Percentiles rank a stretch among this genome's conserved stretches.
Evolutionary conservation across 345 rosid genomes (phyloP).

Genomic region (Ceriops decandra): DNA sequence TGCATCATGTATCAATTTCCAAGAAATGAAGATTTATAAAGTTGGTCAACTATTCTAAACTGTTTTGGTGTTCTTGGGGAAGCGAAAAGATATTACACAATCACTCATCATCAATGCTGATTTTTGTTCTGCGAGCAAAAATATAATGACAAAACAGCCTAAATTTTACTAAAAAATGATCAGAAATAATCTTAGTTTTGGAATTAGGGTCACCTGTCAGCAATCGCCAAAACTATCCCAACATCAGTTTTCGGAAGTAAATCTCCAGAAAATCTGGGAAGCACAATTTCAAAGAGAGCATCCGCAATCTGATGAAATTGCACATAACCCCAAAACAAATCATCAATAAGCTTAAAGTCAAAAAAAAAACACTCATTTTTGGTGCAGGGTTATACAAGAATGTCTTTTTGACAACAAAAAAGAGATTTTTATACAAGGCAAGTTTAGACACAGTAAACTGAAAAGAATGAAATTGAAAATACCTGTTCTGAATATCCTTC

Average conservation of each 20-base stretch:
- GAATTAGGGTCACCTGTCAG: constrained; percentile 63
- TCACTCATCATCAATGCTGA: background rate
- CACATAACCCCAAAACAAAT: constrained; percentile 6
- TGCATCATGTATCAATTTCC: background rate
- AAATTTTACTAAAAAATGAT: constrained; percentile 6
- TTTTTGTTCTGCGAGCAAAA: background rate
- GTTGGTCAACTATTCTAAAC: background rate
- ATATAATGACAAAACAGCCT: background rate
- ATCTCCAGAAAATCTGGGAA: constrained; percentile 94
- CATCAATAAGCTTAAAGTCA: constrained; percentile 5
- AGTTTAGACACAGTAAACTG: constrained; percentile 10
- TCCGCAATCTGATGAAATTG: constrained; percentile 62
- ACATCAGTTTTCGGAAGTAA: constrained; percentile 72
- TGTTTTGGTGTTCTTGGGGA: background rate
- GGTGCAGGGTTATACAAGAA: no score
- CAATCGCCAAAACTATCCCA: constrained; percentile 84
- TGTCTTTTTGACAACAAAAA: no score
- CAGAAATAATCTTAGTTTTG: background rate
- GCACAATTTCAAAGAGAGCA: constrained; percentile 79
- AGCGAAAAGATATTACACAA: background rate
- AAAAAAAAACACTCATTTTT: background rate
- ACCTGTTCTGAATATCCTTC: constrained; percentile 91
- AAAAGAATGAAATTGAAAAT: constrained; percentile 13
- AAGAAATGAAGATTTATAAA: background rate
- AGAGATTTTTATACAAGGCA: background rate